Evolutionary conservation across 352 stramenopile genomes (phyloP).

Genomic region (Pythium apleroticum): DNA sequence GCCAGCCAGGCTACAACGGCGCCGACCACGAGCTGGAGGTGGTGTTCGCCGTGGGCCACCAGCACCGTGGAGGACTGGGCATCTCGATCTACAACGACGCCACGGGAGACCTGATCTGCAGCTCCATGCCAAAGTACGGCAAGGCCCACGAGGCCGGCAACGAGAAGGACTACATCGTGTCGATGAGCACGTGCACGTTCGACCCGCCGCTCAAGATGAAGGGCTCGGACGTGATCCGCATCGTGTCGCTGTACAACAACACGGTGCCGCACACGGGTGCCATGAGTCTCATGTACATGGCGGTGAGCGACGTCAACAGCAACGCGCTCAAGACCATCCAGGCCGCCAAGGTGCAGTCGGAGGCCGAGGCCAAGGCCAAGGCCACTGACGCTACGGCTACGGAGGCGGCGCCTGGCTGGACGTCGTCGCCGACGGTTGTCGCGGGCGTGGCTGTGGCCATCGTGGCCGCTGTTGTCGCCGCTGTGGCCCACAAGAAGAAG

Average conservation of each 20-base stretch:
- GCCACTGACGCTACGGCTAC: not conserved
- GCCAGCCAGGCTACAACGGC: constrained; percentile 22
- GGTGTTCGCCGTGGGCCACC: constrained; percentile 76
- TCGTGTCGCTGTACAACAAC: constrained; percentile 84
- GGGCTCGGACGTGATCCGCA: constrained; percentile 64
- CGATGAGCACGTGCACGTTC: constrained; percentile 79
- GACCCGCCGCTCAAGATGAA: constrained; percentile 67
- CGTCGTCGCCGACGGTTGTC: constrained; percentile 17
- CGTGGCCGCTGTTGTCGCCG: constrained; percentile 23
- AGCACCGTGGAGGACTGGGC: constrained; percentile 69
- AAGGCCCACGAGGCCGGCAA: constrained; percentile 56
- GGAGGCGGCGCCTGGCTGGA: constrained; percentile 1
- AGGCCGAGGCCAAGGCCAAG: constrained; percentile 2
- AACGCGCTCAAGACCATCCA: constrained; percentile 9
- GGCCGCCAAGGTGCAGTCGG: constrained; percentile 16
- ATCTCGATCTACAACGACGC: constrained; percentile 75
- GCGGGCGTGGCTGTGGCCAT: constrained; percentile 31
- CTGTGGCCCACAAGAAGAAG: constrained; percentile 43
- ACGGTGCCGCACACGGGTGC: constrained; percentile 70
- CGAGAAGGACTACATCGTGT: constrained; percentile 65
- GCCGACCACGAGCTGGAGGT: constrained; percentile 65
- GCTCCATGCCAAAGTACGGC: constrained; percentile 65
- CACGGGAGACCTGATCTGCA: constrained; percentile 66
- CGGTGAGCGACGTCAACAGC: constrained; percentile 52
- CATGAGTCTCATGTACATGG: constrained; percentile 82